Evolutionary conservation across 345 rosid genomes (phyloP).

Genomic region (Theobroma cacao): DNA sequence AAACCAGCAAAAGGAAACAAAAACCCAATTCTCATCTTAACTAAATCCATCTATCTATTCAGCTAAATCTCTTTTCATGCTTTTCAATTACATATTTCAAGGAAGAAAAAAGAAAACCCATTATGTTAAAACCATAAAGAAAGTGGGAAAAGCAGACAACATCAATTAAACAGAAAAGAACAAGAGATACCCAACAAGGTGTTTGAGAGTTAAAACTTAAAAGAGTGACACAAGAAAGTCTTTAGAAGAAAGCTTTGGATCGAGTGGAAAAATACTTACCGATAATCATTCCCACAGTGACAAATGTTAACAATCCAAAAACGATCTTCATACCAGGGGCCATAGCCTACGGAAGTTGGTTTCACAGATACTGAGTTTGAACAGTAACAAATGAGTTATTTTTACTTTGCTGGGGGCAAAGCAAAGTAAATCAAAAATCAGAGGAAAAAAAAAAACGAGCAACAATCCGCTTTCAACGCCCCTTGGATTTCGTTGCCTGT

Average conservation of each 20-base stretch:
- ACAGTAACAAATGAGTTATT: background rate
- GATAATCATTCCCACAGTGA: slow-evolving; percentile 87
- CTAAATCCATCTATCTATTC: background rate
- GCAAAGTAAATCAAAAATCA: background rate
- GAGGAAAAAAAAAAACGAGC: too few species aligned
- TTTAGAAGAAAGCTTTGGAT: background rate
- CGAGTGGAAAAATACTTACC: slow-evolving; percentile 38
- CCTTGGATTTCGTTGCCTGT: background rate
- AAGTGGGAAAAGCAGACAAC: background rate
- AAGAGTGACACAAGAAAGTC: too few species aligned
- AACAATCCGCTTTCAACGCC: background rate
- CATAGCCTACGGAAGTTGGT: slow-evolving; percentile 26
- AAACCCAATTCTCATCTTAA: background rate
- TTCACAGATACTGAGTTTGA: background rate
- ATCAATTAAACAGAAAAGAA: background rate
- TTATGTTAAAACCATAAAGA: background rate
- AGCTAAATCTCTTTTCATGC: background rate
- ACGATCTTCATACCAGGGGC: slow-evolving; percentile 73
- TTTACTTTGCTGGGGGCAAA: background rate
- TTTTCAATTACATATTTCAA: background rate
- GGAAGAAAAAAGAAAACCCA: slow-evolving; percentile 4
- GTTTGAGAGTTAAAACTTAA: background rate
- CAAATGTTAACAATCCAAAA: slow-evolving; percentile 77
- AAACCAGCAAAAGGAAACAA: background rate
- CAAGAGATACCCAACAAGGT: background rate